Percentiles rank a stretch among this genome's conserved stretches.
Evolutionary conservation across 2,329 filamentous ascomycete species (phyloP).

Genomic region (Penicillium sp.): DNA sequence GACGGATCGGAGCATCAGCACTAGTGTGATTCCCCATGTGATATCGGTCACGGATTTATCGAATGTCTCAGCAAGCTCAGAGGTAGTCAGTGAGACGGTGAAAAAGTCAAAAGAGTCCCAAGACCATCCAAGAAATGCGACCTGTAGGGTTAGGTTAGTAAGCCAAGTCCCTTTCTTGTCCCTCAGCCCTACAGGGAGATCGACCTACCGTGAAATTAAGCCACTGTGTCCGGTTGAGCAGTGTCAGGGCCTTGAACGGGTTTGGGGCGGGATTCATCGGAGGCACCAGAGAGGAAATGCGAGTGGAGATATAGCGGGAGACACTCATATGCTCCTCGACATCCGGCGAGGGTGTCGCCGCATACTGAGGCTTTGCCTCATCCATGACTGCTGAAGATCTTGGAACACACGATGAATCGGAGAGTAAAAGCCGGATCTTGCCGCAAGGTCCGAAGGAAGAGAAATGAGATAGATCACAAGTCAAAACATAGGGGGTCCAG

Average conservation of each 20-base stretch:
- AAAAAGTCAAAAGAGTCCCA: constrained; percentile 63
- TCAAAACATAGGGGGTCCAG: background rate
- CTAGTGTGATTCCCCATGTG: constrained; percentile 58
- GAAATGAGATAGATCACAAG: background rate
- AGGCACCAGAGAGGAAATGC: constrained; percentile 55
- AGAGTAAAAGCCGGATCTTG: background rate
- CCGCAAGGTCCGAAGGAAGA: background rate
- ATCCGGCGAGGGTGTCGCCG: constrained; percentile 14
- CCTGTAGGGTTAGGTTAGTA: constrained; percentile 22
- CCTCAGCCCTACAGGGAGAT: background rate
- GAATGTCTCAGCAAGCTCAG: constrained; percentile 53
- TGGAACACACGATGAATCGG: background rate
- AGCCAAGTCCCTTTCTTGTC: background rate
- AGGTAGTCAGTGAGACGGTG: constrained; percentile 58
- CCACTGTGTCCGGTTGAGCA: constrained; percentile 57
- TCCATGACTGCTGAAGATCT: constrained; percentile 11
- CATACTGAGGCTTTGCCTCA: constrained; percentile 3
- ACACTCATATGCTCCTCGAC: constrained; percentile 29
- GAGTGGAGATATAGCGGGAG: constrained; percentile 52
- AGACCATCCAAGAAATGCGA: constrained; percentile 49
- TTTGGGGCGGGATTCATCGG: constrained; percentile 55
- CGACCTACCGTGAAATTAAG: constrained; percentile 51
- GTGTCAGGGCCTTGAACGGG: constrained; percentile 50
- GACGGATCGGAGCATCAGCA: constrained; percentile 60
- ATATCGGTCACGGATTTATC: constrained; percentile 56